Percentiles rank a stretch among this genome's conserved stretches.
Evolutionary conservation across 1,284 basidiomycete species (phyloP).

Genomic region (Tilletia caries): DNA sequence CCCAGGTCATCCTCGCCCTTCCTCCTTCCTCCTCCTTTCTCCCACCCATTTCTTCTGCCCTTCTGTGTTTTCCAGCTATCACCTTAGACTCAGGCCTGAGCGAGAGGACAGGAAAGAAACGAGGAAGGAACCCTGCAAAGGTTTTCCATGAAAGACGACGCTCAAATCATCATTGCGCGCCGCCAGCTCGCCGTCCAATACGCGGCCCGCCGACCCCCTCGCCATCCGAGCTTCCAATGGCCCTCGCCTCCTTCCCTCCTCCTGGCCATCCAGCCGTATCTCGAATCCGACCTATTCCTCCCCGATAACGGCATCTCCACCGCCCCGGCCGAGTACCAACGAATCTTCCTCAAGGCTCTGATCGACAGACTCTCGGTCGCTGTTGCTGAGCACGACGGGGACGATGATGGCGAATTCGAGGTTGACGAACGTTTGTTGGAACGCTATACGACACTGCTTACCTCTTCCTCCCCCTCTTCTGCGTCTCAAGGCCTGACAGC

Average conservation of each 20-base stretch:
- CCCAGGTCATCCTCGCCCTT: too few relatives aligned
- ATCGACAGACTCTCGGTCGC: slow-evolving; percentile 26
- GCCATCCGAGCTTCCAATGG: slow-evolving; percentile 19
- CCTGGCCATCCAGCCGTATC: slow-evolving; percentile 22
- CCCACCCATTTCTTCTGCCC: too few relatives aligned
- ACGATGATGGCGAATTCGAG: slow-evolving; percentile 29
- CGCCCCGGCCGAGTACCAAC: slow-evolving; percentile 24
- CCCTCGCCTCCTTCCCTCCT: slow-evolving; percentile 15
- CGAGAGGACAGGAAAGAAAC: too few relatives aligned
- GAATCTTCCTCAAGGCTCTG: slow-evolving; percentile 28
- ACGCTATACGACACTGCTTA: slow-evolving; percentile 26
- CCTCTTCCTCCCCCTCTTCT: slow-evolving; percentile 18
- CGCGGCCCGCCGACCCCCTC: slow-evolving; percentile 19
- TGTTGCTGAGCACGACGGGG: slow-evolving; percentile 23
- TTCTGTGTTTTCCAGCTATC: too few relatives aligned
- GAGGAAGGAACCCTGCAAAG: too few relatives aligned
- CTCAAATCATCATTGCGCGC: neutral
- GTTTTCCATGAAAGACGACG: too few relatives aligned
- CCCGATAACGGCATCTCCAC: neutral
- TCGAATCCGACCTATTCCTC: slow-evolving; percentile 25
- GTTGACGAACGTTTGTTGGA: slow-evolving; percentile 28
- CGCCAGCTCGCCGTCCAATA: slow-evolving; percentile 17
- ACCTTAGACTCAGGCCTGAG: too few relatives aligned
- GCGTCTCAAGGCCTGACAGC: neutral
- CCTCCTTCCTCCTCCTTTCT: too few relatives aligned